Evolutionary conservation across 2,329 filamentous ascomycete species (phyloP).

Genomic region (Parastagonospora avenae): DNA sequence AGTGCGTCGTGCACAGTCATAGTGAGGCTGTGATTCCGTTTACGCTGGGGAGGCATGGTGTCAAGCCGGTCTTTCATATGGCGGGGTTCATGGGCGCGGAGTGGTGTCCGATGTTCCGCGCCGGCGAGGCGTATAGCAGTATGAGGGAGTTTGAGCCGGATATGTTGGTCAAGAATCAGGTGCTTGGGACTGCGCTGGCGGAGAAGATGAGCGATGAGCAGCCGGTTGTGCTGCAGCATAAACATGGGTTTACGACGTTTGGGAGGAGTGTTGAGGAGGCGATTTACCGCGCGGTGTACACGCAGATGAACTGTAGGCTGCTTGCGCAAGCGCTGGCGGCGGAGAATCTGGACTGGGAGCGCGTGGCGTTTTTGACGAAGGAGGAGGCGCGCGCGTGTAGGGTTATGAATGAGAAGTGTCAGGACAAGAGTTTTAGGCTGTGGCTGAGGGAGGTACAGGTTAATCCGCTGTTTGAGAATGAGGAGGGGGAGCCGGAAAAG

Average conservation of each 20-base stretch:
- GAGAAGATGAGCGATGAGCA: slow-evolving; percentile 10
- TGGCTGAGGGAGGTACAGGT: slow-evolving; percentile 49
- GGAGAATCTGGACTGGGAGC: slow-evolving; percentile 31
- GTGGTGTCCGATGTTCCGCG: slow-evolving; percentile 16
- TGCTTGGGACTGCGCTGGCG: slow-evolving; percentile 31
- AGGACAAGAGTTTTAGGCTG: slow-evolving; percentile 47
- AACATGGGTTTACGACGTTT: slow-evolving; percentile 51
- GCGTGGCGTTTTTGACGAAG: slow-evolving; percentile 37
- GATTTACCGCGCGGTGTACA: slow-evolving; percentile 50
- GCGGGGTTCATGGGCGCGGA: slow-evolving; percentile 45
- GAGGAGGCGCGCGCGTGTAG: slow-evolving; percentile 45
- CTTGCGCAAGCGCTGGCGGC: slow-evolving; percentile 41
- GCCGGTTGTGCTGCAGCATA: slow-evolving; percentile 48
- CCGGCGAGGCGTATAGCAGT: not conserved
- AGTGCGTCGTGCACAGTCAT: slow-evolving; percentile 51
- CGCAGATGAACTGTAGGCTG: slow-evolving; percentile 40
- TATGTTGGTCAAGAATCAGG: slow-evolving; percentile 33
- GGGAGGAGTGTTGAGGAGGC: slow-evolving; percentile 47
- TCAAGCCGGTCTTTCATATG: slow-evolving; percentile 47
- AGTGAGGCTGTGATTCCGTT: slow-evolving; percentile 49
- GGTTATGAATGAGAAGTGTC: slow-evolving; percentile 36
- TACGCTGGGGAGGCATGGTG: slow-evolving; percentile 37
- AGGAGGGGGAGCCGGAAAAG: slow-evolving; percentile 34
- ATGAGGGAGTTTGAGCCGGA: slow-evolving; percentile 12
- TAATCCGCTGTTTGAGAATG: slow-evolving; percentile 44